Percentiles rank a stretch among this genome's conserved stretches.
These are phyloP conservation scores for Hsuehochloa calcarea DNA, from an alignment of 176 grass and related monocot genomes.

Conservation along the genomic window DNA sequence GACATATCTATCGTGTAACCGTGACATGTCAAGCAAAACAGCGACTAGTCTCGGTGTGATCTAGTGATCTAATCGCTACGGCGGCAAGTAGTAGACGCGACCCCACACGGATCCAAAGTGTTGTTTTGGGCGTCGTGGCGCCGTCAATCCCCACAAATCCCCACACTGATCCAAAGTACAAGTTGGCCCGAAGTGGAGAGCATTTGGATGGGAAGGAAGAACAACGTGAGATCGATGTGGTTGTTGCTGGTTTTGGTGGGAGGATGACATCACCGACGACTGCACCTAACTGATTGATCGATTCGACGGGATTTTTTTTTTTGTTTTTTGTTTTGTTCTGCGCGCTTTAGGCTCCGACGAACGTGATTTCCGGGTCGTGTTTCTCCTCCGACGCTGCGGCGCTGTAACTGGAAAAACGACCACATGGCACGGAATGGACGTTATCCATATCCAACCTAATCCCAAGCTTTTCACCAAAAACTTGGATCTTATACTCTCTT, in stretches of 20 bases:
- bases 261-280: slow-evolving; percentile 57
- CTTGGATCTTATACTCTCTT: background rate
- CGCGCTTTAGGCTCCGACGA: background rate
- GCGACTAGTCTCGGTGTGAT: background rate
- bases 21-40: background rate
- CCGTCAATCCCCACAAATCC: background rate
- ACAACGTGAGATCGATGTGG: slow-evolving; percentile 30
- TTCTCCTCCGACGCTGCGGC: slow-evolving; percentile 5
- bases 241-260: slow-evolving; percentile 70
- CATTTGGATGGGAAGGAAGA: background rate
- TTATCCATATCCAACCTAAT: background rate
- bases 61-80: background rate
- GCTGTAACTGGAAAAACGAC: background rate
- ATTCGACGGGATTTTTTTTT: background rate
- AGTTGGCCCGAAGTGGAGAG: background rate
- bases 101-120: slow-evolving; percentile 11
- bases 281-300: slow-evolving; percentile 9
- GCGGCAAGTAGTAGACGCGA: background rate
- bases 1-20: background rate
- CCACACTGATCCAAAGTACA: background rate
- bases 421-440: background rate
- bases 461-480: background rate
- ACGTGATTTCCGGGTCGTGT: slow-evolving; percentile 19
- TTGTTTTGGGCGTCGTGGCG: slow-evolving; percentile 27
- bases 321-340: too few species aligned